Conservation (phyloP, 495 filamentous ascomycete species). For the Neohortaea acidophila region DNA sequence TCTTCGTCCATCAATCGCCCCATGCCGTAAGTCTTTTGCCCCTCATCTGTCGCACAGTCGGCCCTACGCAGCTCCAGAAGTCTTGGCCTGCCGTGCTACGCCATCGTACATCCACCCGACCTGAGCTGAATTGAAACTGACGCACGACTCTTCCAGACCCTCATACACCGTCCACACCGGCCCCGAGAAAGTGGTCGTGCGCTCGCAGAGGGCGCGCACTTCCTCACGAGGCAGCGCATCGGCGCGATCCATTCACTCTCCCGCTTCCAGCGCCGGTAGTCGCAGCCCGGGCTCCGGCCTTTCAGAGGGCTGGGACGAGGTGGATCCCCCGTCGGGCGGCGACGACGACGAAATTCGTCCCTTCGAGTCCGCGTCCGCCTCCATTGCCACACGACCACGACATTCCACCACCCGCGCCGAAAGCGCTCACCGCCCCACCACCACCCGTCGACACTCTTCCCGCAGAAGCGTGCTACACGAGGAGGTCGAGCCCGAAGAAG, state of each 20-base stretch:
- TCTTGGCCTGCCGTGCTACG: too few species aligned
- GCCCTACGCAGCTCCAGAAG: too few species aligned
- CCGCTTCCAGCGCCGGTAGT: slow-evolving; percentile 6
- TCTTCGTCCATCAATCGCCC: too few species aligned
- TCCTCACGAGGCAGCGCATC: slow-evolving; percentile 13
- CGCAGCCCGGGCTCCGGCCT: slow-evolving; percentile 6
- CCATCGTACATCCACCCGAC: too few species aligned
- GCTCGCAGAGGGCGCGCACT: slow-evolving; percentile 1
- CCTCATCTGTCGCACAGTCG: too few species aligned
- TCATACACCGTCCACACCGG: too few species aligned
- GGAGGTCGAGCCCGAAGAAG: slow-evolving; percentile 17
- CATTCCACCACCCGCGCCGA: slow-evolving; percentile 12
- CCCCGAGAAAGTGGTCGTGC: too few species aligned
- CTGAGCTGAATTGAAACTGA: too few species aligned
- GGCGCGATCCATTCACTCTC: slow-evolving; percentile 14
- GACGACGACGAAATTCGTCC: slow-evolving; percentile 28
- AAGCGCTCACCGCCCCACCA: slow-evolving; percentile 18
- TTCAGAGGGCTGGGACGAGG: slow-evolving; percentile 9
- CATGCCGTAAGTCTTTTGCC: too few species aligned
- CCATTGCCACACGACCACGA: slow-evolving; percentile 7
- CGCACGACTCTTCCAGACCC: too few species aligned
- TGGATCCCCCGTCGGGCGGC: slow-evolving; percentile 15
- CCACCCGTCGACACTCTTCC: slow-evolving; percentile 21
- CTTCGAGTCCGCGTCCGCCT: slow-evolving; percentile 27
- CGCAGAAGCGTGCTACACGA: slow-evolving; percentile 10